A percentile compares a stretch with the other conserved stretches of the same genome.
Evolutionary conservation across 495 filamentous ascomycete species (phyloP).

Genomic region (Podospora didyma): DNA sequence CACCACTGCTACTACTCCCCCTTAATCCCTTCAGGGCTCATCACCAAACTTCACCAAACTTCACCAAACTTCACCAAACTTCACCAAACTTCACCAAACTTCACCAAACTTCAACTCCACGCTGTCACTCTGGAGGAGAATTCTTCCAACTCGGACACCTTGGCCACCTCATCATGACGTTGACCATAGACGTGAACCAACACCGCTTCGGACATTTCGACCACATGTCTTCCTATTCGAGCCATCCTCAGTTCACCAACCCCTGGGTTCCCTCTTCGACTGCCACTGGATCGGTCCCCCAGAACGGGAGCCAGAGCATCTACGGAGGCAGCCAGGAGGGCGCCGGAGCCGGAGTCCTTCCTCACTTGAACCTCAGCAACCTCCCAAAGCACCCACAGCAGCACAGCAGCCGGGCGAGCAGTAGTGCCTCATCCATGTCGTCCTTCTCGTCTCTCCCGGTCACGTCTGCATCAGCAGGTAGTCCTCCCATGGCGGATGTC

Average conservation of each 20-base stretch:
- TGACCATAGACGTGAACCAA: conserved; percentile 79
- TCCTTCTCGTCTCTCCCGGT: conserved; percentile 67
- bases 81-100: conserved; percentile 1
- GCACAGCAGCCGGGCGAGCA: conserved; percentile 18
- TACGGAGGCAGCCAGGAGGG: conserved; percentile 40
- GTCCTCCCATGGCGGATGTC: conserved; percentile 60
- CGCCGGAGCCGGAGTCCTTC: conserved; percentile 10
- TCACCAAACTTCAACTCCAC: neutral
- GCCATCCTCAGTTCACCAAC: conserved; percentile 83
- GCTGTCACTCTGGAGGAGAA: conserved; percentile 10
- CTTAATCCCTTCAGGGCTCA: conserved; percentile 15
- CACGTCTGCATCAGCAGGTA: conserved; percentile 68
- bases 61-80: conserved; percentile 1
- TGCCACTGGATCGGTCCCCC: conserved; percentile 17
- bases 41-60: neutral
- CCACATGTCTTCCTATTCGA: conserved; percentile 57
- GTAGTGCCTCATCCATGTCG: conserved; percentile 56
- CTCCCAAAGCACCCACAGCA: conserved; percentile 37
- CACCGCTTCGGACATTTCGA: conserved; percentile 85
- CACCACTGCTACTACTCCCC: conserved; percentile 21
- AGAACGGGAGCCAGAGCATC: conserved; percentile 50
- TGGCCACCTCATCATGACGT: conserved; percentile 56
- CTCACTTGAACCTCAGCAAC: conserved; percentile 42
- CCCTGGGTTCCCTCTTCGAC: conserved; percentile 65
- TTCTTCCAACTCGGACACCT: neutral